Conservation (phyloP, 2,329 filamentous ascomycete genomes). For the Botrytis aclada region DNA sequence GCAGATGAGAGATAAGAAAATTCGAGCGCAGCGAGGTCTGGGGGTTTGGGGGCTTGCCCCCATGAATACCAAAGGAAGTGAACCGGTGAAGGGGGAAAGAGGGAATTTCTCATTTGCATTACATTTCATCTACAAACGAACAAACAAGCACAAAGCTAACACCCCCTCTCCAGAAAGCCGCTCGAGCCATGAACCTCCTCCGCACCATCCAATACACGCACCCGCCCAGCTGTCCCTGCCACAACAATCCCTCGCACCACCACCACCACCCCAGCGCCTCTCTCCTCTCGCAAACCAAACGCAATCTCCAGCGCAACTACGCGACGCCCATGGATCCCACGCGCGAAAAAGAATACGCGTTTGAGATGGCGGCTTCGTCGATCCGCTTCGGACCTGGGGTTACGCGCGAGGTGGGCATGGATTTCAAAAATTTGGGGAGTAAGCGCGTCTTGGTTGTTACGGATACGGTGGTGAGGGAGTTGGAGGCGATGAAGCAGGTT, state of each 20-base stretch:
- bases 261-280: slow-evolving; percentile 49
- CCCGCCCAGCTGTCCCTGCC: slow-evolving; percentile 85
- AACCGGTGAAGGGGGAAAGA: background rate
- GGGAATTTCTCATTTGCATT: background rate
- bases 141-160: slow-evolving; percentile 19
- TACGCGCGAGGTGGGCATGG: slow-evolving; percentile 97
- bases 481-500: slow-evolving; percentile 88
- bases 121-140: background rate
- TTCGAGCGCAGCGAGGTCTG: background rate
- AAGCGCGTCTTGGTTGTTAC: slow-evolving; percentile 91
- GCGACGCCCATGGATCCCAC: slow-evolving; percentile 74
- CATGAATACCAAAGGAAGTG: background rate
- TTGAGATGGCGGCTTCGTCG: slow-evolving; percentile 87
- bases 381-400: slow-evolving; percentile 92
- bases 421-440: slow-evolving; percentile 85
- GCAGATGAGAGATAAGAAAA: background rate
- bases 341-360: slow-evolving; percentile 90
- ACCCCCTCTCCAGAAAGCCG: slow-evolving; percentile 45
- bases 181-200: slow-evolving; percentile 68
- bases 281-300: slow-evolving; percentile 45
- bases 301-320: slow-evolving; percentile 49
- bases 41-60: background rate
- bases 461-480: slow-evolving; percentile 73
- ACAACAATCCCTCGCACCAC: slow-evolving; percentile 81
- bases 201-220: slow-evolving; percentile 89